phyloP scores from a whole-genome alignment of 805 yeast species.

The Wickerhamomyces chaumierensis region DNA sequence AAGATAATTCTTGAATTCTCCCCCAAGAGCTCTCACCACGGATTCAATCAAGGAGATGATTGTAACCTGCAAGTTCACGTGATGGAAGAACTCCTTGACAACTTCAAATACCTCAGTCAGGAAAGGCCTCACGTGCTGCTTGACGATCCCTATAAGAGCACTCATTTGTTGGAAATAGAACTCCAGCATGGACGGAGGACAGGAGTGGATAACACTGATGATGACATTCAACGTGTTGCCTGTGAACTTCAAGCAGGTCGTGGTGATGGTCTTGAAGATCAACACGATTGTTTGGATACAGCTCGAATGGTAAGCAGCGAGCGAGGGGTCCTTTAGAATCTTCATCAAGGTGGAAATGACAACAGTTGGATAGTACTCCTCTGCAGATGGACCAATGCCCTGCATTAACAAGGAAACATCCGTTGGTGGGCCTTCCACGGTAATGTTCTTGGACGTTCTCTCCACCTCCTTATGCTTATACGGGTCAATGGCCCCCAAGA shows the following conservation, averaged over 20 bases:
- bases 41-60: conserved; percentile 75
- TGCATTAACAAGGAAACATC: conserved; percentile 87
- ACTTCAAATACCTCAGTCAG: conserved; percentile 64
- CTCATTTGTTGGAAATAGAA: conserved; percentile 85
- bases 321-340: conserved; percentile 73
- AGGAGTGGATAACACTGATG: conserved; percentile 69
- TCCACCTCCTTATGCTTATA: conserved; percentile 90
- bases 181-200: conserved; percentile 70
- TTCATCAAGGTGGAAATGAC: conserved; percentile 80
- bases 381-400: conserved; percentile 86
- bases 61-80: conserved; percentile 59
- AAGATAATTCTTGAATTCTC: conserved; percentile 80
- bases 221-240: conserved; percentile 85
- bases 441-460: conserved; percentile 39
- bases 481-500: conserved; percentile 93
- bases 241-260: conserved; percentile 81
- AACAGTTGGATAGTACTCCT: conserved; percentile 92
- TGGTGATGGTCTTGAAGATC: conserved; percentile 80
- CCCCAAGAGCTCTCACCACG: conserved; percentile 76
- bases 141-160: conserved; percentile 68
- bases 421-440: conserved; percentile 74
- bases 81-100: conserved; percentile 60
- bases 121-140: conserved; percentile 81
- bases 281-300: conserved; percentile 92
- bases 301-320: conserved; percentile 78